Evolutionary conservation across 2,329 filamentous ascomycete species (phyloP).

Genomic region (Clonostachys rhizophaga): DNA sequence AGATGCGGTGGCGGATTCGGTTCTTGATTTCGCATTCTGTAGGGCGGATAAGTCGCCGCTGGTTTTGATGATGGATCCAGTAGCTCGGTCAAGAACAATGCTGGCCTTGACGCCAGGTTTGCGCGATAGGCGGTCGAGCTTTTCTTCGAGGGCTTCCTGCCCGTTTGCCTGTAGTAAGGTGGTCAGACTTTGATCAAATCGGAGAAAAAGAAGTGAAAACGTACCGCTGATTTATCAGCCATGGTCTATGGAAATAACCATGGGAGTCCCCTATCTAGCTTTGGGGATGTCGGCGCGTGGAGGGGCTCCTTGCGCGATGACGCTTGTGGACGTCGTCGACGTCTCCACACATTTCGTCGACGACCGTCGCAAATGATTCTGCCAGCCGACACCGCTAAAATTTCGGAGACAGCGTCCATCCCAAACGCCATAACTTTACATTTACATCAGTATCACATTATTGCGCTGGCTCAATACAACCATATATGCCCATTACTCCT

Average conservation of each 20-base stretch:
- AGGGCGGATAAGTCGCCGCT: slow-evolving; percentile 64
- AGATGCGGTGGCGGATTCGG: slow-evolving; percentile 27
- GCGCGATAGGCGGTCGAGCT: slow-evolving; percentile 65
- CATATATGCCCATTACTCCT: too few species aligned
- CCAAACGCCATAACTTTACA: not conserved
- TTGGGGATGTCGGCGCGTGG: too few species aligned
- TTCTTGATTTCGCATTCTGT: slow-evolving; percentile 27
- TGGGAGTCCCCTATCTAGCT: too few species aligned
- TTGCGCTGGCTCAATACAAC: too few species aligned
- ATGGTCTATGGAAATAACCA: too few species aligned
- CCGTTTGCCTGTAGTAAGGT: slow-evolving; percentile 18
- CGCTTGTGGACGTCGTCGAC: too few species aligned
- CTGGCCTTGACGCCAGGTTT: slow-evolving; percentile 78
- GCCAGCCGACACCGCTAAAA: slow-evolving; percentile 40
- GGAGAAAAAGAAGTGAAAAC: too few species aligned
- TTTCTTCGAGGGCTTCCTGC: slow-evolving; percentile 59
- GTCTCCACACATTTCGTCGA: too few species aligned
- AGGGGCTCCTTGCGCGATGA: too few species aligned
- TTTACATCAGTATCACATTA: too few species aligned
- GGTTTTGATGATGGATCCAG: slow-evolving; percentile 70
- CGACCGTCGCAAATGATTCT: slow-evolving; percentile 20
- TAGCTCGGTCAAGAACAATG: slow-evolving; percentile 67
- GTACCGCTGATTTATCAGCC: too few species aligned
- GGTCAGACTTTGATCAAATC: too few species aligned
- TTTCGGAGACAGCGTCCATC: slow-evolving; percentile 15